These are phyloP conservation scores for Cynara cardunculus DNA, from an alignment of 129 eudicot species.

Conservation along the genomic window DNA sequence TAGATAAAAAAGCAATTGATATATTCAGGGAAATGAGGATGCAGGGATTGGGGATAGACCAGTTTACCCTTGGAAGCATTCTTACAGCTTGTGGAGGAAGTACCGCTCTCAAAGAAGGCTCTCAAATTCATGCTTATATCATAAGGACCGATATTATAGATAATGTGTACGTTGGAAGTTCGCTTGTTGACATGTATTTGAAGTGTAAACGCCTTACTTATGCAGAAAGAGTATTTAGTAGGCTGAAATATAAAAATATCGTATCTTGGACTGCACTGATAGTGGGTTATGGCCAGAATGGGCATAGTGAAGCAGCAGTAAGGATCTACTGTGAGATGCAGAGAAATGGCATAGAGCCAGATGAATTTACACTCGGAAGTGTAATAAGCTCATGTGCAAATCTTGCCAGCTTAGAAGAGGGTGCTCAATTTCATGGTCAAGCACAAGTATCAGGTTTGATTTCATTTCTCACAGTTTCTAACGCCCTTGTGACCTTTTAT, in stretches of 20 bases:
- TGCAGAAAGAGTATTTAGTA: conserved; percentile 65
- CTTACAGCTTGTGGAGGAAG: conserved; percentile 81
- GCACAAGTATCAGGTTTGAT: conserved; percentile 73
- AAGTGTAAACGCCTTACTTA: conserved; percentile 61
- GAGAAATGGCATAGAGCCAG: conserved; percentile 57
- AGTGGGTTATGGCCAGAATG: conserved; percentile 89
- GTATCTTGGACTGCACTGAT: conserved; percentile 93
- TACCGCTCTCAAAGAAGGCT: conserved; percentile 63
- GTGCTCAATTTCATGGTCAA: conserved; percentile 80
- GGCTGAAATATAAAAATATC: conserved; percentile 60
- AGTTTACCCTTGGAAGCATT: conserved; percentile 85
- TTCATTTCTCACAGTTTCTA: conserved; percentile 68
- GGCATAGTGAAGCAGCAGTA: conserved; percentile 80
- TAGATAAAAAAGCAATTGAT: conserved; percentile 52
- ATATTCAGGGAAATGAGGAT: conserved; percentile 57
- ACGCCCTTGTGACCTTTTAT: conserved; percentile 78
- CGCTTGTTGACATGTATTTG: conserved; percentile 84
- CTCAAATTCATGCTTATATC: conserved; percentile 64
- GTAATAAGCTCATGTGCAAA: conserved; percentile 87
- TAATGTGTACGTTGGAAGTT: conserved; percentile 77
- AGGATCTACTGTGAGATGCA: conserved; percentile 60
- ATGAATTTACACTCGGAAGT: conserved; percentile 80
- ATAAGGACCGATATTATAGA: conserved; percentile 44
- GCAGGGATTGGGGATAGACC: conserved; percentile 57
- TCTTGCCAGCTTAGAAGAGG: conserved; percentile 85